phyloP scores from a whole-genome alignment of 495 filamentous ascomycete genomes.

The Staphylotrichum longicolle region DNA sequence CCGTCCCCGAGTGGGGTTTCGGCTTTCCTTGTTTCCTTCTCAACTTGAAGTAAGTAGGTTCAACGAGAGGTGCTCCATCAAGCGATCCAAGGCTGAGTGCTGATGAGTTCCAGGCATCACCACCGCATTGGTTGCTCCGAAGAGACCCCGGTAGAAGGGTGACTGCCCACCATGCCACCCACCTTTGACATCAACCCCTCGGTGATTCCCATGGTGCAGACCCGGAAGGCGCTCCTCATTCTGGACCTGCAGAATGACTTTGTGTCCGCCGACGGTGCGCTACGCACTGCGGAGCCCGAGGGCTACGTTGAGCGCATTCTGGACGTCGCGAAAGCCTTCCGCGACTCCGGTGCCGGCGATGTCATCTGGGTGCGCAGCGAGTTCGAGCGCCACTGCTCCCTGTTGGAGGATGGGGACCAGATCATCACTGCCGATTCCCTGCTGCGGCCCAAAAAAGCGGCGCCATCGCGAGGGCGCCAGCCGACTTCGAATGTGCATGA shows the following conservation, averaged over 20 bases:
- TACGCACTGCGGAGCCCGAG: constrained; percentile 62
- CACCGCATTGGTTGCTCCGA: too few relatives aligned
- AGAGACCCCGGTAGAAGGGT: neutral
- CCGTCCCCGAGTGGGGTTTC: too few relatives aligned
- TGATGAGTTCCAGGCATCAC: neutral
- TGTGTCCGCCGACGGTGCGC: constrained; percentile 62
- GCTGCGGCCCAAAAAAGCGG: constrained; percentile 17
- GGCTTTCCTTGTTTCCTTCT: too few relatives aligned
- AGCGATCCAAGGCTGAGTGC: neutral
- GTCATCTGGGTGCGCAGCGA: constrained; percentile 86
- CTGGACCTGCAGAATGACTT: constrained; percentile 95
- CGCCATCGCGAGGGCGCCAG: constrained; percentile 20
- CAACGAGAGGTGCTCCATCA: too few relatives aligned
- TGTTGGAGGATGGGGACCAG: constrained; percentile 50
- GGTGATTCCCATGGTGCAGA: constrained; percentile 51
- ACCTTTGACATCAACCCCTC: constrained; percentile 52
- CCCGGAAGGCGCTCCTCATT: constrained; percentile 78
- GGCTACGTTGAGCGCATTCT: constrained; percentile 68
- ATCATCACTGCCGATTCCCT: constrained; percentile 41
- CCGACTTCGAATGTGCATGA: constrained; percentile 29
- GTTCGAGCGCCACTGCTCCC: constrained; percentile 59
- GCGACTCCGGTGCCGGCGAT: constrained; percentile 62
- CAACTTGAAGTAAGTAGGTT: too few relatives aligned
- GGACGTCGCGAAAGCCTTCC: constrained; percentile 68
- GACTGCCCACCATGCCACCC: constrained; percentile 21